Base-by-base conservation (phyloP, 345 rosid genomes). In the Zanthoxylum bungeanum region DNA sequence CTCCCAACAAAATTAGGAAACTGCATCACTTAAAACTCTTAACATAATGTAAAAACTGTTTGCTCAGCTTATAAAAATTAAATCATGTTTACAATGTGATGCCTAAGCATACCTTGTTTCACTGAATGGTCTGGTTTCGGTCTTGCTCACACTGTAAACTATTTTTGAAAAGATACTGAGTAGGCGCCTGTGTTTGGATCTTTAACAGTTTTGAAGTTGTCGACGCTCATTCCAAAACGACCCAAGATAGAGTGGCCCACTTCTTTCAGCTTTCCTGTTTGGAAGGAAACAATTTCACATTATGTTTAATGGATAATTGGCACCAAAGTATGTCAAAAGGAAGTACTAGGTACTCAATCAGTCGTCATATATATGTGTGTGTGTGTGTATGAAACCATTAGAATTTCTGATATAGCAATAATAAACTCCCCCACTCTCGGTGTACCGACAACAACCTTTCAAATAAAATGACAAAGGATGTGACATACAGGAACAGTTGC, bases 181-280 rank as follows among this genome's bases (percentile, higher is more conserved):
- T 90, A 95, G 9, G 98, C 85, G 40, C 98, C 96, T 17, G 92
- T 89, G 79, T 91, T 95, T 61, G 99, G 98, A 84, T 95, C 98
- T 83, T 95, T 83, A 64, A 93, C 93, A 69, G 97, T 87, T 81
- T 95, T 89, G 88, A 95, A 92, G 85, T 95, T 89, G 83, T 95
- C 99, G 9, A 86, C 64, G 36, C 94, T 93, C 98, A 92, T 91
- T 69, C 98, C 99, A 78, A 91, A 89, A 3, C 88, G 85, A 51
- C 97, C 98, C 70, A 95, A 79, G 66, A 92, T 49, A 4, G 91
- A 85, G 82, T 95, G 88, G 28, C 98, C 98, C 87, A 92, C 75
- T n/a, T 92, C 98, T 77, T 95, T 95, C 65, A 93, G 84, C 79
- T 95, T 95, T 42, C 73, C 98, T 92, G 91, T 73, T 64, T 73